A percentile compares a stretch with the other conserved stretches of the same genome.
These are phyloP conservation scores for Huiozyma sinensis DNA, from an alignment of 805 yeast species.

Conservation along the genomic window DNA sequence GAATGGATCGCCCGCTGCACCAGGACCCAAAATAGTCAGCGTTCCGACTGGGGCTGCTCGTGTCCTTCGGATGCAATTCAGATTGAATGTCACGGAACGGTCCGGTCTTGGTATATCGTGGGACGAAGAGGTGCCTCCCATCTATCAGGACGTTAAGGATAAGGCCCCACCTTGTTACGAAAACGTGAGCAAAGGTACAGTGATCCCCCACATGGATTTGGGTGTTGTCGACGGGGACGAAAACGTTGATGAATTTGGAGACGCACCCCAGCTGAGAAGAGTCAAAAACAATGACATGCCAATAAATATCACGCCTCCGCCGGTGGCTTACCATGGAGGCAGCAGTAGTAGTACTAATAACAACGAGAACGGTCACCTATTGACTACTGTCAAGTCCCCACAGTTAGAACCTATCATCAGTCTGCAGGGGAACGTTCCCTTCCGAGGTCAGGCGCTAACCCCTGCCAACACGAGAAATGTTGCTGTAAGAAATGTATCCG, in stretches of 20 bases:
- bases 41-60: constrained; percentile 93
- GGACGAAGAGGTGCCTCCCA: constrained; percentile 99
- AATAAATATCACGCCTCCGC: constrained; percentile 16
- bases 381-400: constrained; percentile 18
- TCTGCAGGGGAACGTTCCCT: constrained; percentile 24
- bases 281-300: constrained; percentile 2
- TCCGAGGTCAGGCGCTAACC: constrained; percentile 17
- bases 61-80: constrained; percentile 89
- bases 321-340: constrained; percentile 18
- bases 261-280: background rate
- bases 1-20: constrained; percentile 1
- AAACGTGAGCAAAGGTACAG: constrained; percentile 6
- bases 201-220: background rate
- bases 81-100: constrained; percentile 71
- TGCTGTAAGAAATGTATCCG: constrained; percentile 16
- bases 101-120: constrained; percentile 94
- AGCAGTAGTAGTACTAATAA: background rate
- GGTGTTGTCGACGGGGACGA: background rate
- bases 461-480: constrained; percentile 25
- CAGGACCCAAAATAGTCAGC: constrained; percentile 33
- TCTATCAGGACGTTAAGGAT: constrained; percentile 74
- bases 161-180: constrained; percentile 80
- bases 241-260: background rate
- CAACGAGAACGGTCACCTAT: background rate
- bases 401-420: constrained; percentile 21